Base-by-base conservation (phyloP, 495 filamentous ascomycete species). In the Penicillium riverlandense region DNA sequence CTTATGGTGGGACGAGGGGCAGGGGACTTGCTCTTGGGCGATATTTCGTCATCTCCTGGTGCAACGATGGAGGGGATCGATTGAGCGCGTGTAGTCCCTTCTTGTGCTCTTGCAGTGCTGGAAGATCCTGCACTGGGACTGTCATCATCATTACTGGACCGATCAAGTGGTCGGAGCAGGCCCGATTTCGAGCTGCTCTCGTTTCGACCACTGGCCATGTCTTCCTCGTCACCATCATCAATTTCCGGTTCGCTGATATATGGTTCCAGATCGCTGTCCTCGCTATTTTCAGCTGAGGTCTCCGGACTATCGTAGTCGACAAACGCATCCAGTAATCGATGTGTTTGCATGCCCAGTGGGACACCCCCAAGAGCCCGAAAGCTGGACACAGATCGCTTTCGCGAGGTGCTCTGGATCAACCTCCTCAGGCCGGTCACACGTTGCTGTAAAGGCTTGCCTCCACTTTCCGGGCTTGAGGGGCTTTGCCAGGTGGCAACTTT, bases 301-400 rank as follows among this genome's bases (percentile, higher is more conserved):
- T 65, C 66, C 10, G 61, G 65, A 11, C 53, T 74, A 32, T 77
- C 72, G 34, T 74, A 65, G 40, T 77, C 68, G 11, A 89, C 67
- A 9, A 86, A 77, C 27, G 82, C 73, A 43, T 81, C 75, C 12
- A 79, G 74, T 6, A 94, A 63, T 38, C 79, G 76, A 40, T 89
- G 84, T 8, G 88, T 89, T 41, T 82, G 79, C 72, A 92, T 91
- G 11, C 84, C 85, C 30, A 91, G 66, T 40, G 66, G 83, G 43
- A 83, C 66, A 16, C 81, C 79, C 14, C 67, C 83, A 16, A 86
- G 50, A 38, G 76, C 78, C 28, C 72, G 69, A 47, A 88, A 63
- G 13, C 79, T 78, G 11, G 77, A 80, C 33, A 90, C 77, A 0
- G 83, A 86, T 16, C 79, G 76, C 42, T 77, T 78, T 51, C 75